Evolutionary conservation across 805 yeast species (phyloP).

Genomic region (Sporopachydermia lactativora): DNA sequence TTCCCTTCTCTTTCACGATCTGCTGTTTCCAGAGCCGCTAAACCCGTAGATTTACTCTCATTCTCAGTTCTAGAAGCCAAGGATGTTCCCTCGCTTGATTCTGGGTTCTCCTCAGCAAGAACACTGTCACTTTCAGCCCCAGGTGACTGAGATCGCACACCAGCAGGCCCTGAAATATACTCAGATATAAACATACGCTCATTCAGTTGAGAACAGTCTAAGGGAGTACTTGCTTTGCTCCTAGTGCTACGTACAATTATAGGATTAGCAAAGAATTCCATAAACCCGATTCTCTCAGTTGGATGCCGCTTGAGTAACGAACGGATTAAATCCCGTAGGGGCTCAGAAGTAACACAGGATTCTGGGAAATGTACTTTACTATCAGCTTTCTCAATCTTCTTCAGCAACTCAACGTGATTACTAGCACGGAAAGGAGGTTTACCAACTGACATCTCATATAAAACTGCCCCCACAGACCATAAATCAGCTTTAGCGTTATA

Average conservation of each 20-base stretch:
- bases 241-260: constrained; percentile 41
- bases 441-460: constrained; percentile 94
- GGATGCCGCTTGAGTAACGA: constrained; percentile 74
- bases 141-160: too few species aligned
- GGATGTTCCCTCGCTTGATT: too few species aligned
- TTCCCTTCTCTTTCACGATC: neutral
- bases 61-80: too few species aligned
- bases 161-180: constrained; percentile 32
- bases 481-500: constrained; percentile 95
- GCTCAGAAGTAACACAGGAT: constrained; percentile 44
- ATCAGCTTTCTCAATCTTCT: constrained; percentile 70
- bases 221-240: constrained; percentile 29
- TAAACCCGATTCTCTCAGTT: constrained; percentile 74
- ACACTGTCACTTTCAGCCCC: neutral
- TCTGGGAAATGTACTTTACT: constrained; percentile 71
- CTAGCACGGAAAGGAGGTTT: constrained; percentile 91
- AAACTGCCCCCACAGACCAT: constrained; percentile 97
- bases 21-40: neutral
- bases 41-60: neutral
- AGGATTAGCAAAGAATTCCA: constrained; percentile 71
- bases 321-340: constrained; percentile 56
- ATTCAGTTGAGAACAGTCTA: constrained; percentile 52
- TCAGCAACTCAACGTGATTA: constrained; percentile 80
- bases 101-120: constrained; percentile 5
- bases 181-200: constrained; percentile 79